Evolutionary conservation across 495 filamentous ascomycete species (phyloP), one percentile per base, ranked within the genome.

Genomic region (Aspergillus leporis): DNA sequence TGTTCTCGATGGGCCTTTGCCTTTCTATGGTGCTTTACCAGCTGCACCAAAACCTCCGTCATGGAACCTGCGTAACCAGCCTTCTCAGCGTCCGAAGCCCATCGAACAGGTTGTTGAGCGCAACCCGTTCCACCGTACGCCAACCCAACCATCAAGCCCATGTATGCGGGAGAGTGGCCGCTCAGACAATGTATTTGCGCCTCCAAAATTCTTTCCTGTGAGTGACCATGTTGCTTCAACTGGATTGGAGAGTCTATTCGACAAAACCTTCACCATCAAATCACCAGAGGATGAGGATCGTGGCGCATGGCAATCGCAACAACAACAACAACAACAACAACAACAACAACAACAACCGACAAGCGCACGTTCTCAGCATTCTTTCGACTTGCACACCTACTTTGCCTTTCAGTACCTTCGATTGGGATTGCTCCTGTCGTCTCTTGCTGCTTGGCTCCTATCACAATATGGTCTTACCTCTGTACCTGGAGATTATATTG

Each of bases 11-110:
- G 75, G 79, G 23, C 72, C 81, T 31, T 74, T 79, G 32, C 79
- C 83, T 13, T 91, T 91, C 59, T 79, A 78, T 59, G 83, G 86
- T 34, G 71, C 74, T 7, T 80, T 91, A 2, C 89, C 90, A 16
- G 73, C 87, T 14, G 85, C 87, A 18, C 87, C 89, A 6, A 81
- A 77, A 10, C 81, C 79, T 19, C 87, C 86, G 5, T 82, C 87
- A 10, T 85, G 86, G 72, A 78, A 77, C 49, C 71, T 87, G 25
- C 84, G 85, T 53, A 89, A 86, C 59, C 86, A 85, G 14, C 72
- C 80, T 4, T 58, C 71, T 40, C 61, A 66, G 57, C 61, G 60
- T 7, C 59, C 52, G 25, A 75, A 70, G 43, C 70, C 68, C 16
- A 66, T 68, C 36, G 66, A 72, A 25, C 69, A 68, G 49, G 71